Evolutionary conservation across 1,284 basidiomycete genomes (phyloP).

Genomic region (Apiotrichum porosum): DNA sequence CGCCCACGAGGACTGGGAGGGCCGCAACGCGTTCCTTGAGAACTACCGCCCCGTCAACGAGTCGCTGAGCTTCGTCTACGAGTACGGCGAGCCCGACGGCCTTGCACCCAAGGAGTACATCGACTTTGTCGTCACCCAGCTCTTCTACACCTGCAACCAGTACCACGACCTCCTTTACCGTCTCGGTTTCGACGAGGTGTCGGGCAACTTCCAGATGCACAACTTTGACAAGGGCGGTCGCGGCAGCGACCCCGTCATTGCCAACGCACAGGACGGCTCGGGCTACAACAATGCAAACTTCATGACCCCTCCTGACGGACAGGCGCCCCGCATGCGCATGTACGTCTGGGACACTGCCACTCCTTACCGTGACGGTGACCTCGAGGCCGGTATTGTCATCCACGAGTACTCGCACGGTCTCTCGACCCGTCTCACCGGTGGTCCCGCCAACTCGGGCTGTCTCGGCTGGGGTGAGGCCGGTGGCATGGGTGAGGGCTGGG

Average conservation of each 20-base stretch:
- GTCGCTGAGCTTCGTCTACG: constrained; percentile 62
- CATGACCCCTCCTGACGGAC: constrained; percentile 54
- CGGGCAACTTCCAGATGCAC: constrained; percentile 96
- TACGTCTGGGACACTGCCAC: constrained; percentile 88
- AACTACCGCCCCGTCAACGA: constrained; percentile 74
- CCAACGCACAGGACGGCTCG: constrained; percentile 89
- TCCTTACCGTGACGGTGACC: constrained; percentile 88
- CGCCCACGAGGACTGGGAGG: constrained; percentile 60
- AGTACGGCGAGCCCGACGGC: constrained; percentile 56
- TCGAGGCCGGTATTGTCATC: constrained; percentile 90
- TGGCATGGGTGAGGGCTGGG: constrained; percentile 80
- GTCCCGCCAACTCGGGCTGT: constrained; percentile 85
- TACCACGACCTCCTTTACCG: constrained; percentile 54
- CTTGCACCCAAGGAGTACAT: constrained; percentile 63
- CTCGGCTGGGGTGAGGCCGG: constrained; percentile 93
- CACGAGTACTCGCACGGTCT: constrained; percentile 85
- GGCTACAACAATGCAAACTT: constrained; percentile 72
- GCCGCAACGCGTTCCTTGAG: constrained; percentile 63
- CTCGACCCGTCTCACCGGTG: constrained; percentile 88
- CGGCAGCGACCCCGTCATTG: constrained; percentile 84
- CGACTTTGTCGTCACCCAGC: constrained; percentile 77
- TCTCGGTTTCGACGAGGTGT: constrained; percentile 82
- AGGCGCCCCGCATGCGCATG: constrained; percentile 89
- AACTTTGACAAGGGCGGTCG: constrained; percentile 86
- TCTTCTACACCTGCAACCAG: constrained; percentile 90